Evolutionary conservation across 306 rosid species (phyloP).

Genomic region (Inga laurina): DNA sequence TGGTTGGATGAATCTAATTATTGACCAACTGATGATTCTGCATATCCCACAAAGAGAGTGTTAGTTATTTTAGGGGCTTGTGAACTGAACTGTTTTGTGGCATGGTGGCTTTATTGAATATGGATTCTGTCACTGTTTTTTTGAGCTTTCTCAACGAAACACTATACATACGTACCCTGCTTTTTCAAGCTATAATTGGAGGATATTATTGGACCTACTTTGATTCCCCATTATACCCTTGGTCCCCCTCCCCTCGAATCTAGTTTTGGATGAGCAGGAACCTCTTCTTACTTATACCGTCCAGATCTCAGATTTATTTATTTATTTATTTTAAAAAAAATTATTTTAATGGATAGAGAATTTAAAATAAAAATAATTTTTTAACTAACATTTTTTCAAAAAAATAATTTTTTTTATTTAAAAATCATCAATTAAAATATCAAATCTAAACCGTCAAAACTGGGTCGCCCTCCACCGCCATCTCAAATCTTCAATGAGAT

Average conservation of each 20-base stretch:
- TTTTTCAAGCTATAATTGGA: background rate
- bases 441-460: too few species aligned
- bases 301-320: too few species aligned
- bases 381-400: too few species aligned
- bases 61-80: conserved; percentile 7
- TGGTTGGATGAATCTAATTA: background rate
- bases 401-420: too few species aligned
- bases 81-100: background rate
- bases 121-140: background rate
- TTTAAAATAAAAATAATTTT: too few species aligned
- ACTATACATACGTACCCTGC: background rate
- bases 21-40: background rate
- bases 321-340: too few species aligned
- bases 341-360: too few species aligned
- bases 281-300: too few species aligned
- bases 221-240: conserved; percentile 8
- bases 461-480: conserved; percentile 7
- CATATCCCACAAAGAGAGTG: background rate
- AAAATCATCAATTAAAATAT: too few species aligned
- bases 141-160: background rate
- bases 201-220: conserved; percentile 25
- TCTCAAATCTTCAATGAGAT: background rate
- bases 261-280: too few species aligned
- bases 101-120: background rate
- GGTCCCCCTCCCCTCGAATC: conserved; percentile 5